Percentiles rank a stretch among this genome's conserved stretches.
These are phyloP conservation scores for Paramecium primaurelia DNA, from an alignment of 73 alveolate genomes.

Conservation along the genomic window DNA sequence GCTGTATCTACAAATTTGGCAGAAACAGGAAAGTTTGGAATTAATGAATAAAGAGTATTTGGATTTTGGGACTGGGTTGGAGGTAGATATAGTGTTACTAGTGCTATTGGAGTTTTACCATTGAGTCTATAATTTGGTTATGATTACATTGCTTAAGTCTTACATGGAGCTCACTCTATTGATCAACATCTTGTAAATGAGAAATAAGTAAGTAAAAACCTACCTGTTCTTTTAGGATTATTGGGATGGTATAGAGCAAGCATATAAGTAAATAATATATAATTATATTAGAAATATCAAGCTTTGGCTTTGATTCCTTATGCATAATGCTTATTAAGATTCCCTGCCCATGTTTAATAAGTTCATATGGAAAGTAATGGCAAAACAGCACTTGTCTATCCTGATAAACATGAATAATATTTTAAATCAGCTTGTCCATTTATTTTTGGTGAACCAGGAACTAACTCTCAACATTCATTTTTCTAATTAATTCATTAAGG, in stretches of 20 bases:
- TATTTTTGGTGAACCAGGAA: conserved; percentile 50
- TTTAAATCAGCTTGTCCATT: conserved; percentile 43
- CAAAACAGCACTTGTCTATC: conserved; percentile 3
- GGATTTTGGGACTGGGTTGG: conserved; percentile 98
- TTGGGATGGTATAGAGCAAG: conserved; percentile 58
- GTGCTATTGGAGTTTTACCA: conserved; percentile 98
- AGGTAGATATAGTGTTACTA: conserved; percentile 95
- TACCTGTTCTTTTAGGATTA: conserved; percentile 60
- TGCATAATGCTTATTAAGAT: conserved; percentile 44
- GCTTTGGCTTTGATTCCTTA: conserved; percentile 42
- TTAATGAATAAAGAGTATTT: conserved; percentile 79
- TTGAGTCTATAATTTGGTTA: conserved; percentile 84
- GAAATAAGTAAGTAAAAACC: background rate
- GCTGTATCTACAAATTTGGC: conserved; percentile 89
- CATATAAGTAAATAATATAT: background rate
- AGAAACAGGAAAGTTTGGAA: conserved; percentile 84
- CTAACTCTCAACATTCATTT: conserved; percentile 35
- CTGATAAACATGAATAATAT: background rate
- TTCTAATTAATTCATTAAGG: conserved; percentile 44
- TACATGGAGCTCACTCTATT: conserved; percentile 34
- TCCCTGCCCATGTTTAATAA: conserved; percentile 36
- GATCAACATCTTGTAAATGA: conserved; percentile 46
- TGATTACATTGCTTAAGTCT: conserved; percentile 47
- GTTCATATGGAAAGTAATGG: conserved; percentile 53
- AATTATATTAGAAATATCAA: background rate